Evolutionary conservation across 2,329 filamentous ascomycete genomes (phyloP).

Genomic region (Delphinella strobiligena): DNA sequence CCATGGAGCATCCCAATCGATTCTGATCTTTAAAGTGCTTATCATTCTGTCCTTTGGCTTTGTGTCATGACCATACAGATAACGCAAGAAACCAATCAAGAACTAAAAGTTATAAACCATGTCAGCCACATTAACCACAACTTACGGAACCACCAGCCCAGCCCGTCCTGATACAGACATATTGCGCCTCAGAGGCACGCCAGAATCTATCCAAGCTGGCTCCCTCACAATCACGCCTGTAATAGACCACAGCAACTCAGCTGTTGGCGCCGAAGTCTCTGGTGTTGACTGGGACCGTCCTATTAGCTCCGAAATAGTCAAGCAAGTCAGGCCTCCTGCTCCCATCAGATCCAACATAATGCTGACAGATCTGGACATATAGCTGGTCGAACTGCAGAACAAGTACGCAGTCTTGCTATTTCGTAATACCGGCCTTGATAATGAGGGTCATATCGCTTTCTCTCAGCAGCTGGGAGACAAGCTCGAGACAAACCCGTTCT

Average conservation of each 20-base stretch:
- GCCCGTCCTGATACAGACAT: background rate
- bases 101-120: background rate
- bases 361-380: background rate
- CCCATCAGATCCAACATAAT: background rate
- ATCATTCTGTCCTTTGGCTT: background rate
- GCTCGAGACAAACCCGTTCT: slow-evolving; percentile 19
- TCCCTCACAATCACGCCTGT: background rate
- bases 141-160: background rate
- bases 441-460: slow-evolving; percentile 15
- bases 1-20: background rate
- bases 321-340: background rate
- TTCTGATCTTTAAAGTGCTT: background rate
- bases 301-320: background rate
- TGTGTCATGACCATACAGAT: background rate
- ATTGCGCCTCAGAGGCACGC: background rate
- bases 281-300: background rate
- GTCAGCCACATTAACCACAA: background rate
- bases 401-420: slow-evolving; percentile 16
- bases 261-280: background rate
- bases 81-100: background rate
- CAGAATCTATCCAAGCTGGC: background rate
- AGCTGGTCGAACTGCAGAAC: slow-evolving; percentile 17
- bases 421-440: slow-evolving; percentile 14
- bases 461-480: slow-evolving; percentile 14
- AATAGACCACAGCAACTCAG: background rate